Evolutionary conservation across 495 filamentous ascomycete genomes (phyloP), one percentile per base, ranked within the genome.

Genomic region (Parathielavia appendiculata): DNA sequence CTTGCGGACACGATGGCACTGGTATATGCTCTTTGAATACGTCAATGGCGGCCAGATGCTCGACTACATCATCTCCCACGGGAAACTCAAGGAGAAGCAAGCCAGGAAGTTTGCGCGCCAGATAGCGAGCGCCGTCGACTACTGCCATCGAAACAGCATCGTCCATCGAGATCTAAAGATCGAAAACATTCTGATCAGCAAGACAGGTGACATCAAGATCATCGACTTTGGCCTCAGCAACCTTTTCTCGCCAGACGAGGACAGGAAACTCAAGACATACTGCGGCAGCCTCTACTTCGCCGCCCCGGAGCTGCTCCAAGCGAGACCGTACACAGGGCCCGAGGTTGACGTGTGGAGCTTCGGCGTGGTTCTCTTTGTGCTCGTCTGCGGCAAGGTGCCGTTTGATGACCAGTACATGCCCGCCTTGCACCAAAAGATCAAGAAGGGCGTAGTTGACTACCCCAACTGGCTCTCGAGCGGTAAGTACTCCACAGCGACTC

Each of bases 11-110:
- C 89, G 91, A 66, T 93, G 96, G 72, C 93, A 99, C 71, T 99
- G 93, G 93, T 99, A 99, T 71, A 99, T 99, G 93, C 84, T 99
- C 22, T 99, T 97, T 69, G 93, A 99, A 75, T 96, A 96, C 70
- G 95, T 99, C 73, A 97, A 99, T 69, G 93, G 93, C 49, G 95
- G 93, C 14, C 93, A 99, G 72, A 99, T 99, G 93, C 83, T 99
- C 44, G 93, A 99, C 76, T 99, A 99, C 71, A 99, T 99, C 72
- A 99, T 99, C 66, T 96, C 91, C 13, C 93, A 99, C 69, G 95
- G 93, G 50, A 86, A 92, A 58, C 74, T 99, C 64, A 97, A 97
- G 77, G 93, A 99, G 75, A 99, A 99, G 70, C 92, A 96, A 72
- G 93, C 93, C 3, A 86, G 93, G 59, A 99, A 97, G 67, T 99